phyloP scores from a whole-genome alignment of 2,329 filamentous ascomycete genomes.

The Diaporthe capsici region DNA sequence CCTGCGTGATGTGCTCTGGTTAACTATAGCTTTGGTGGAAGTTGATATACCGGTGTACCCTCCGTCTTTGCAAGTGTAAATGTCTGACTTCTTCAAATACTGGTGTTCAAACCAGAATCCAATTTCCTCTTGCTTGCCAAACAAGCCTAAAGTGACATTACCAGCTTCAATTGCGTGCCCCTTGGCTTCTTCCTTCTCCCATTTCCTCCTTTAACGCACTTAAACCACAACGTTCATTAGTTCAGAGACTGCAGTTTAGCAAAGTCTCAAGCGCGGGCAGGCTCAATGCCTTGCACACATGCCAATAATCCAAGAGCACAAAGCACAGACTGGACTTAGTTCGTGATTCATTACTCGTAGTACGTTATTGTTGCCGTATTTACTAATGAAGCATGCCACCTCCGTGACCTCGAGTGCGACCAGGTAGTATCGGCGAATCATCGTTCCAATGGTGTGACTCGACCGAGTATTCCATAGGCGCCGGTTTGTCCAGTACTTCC shows the following conservation, averaged over 20 bases:
- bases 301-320: background rate
- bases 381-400: background rate
- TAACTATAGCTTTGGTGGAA: background rate
- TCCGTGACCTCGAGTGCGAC: constrained; percentile 3
- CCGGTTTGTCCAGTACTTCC: constrained; percentile 23
- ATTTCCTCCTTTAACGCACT: background rate
- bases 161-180: background rate
- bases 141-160: background rate
- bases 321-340: background rate
- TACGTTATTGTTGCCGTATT: background rate
- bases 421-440: background rate
- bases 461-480: background rate
- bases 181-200: background rate
- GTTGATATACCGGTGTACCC: background rate
- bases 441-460: constrained; percentile 29
- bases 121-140: background rate
- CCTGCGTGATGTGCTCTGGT: background rate
- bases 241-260: background rate
- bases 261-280: background rate
- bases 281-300: background rate
- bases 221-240: background rate
- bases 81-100: background rate
- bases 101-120: background rate
- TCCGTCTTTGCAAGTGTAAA: background rate
- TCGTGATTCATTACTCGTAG: background rate